phyloP scores from a whole-genome alignment of 257 asterid species.

The Prunella vulgaris region DNA sequence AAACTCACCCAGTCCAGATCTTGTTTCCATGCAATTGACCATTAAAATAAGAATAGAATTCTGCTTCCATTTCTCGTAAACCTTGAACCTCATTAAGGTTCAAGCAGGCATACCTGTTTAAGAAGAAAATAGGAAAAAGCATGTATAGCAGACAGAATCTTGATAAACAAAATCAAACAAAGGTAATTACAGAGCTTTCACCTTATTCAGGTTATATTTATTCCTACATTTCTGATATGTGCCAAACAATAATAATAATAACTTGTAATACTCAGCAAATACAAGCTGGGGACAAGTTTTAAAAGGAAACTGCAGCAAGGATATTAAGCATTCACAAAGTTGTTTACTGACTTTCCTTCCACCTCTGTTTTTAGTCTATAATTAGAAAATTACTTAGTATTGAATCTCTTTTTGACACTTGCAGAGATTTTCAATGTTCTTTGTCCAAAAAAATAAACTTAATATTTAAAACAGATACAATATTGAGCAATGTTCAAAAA shows the following conservation, averaged over 20 bases:
- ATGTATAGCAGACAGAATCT: neutral
- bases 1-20: constrained; percentile 86
- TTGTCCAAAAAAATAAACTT: neutral
- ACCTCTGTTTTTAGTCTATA: neutral
- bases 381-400: neutral
- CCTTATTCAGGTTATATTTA: neutral
- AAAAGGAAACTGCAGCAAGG: neutral
- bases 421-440: neutral
- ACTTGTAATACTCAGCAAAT: neutral
- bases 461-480: neutral
- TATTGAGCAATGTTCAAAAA: neutral
- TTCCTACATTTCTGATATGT: neutral
- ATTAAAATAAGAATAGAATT: constrained; percentile 65
- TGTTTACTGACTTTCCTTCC: neutral
- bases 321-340: neutral
- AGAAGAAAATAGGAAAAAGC: neutral
- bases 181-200: neutral
- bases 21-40: constrained; percentile 66
- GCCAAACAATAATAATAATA: neutral
- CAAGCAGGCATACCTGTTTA: constrained; percentile 58
- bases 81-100: constrained; percentile 61
- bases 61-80: constrained; percentile 57
- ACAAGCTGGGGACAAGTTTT: neutral
- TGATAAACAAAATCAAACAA: neutral
- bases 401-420: neutral